These are phyloP conservation scores for Auriscalpium orientale DNA, from an alignment of 768 basidiomycete genomes.

Conservation along the genomic window DNA sequence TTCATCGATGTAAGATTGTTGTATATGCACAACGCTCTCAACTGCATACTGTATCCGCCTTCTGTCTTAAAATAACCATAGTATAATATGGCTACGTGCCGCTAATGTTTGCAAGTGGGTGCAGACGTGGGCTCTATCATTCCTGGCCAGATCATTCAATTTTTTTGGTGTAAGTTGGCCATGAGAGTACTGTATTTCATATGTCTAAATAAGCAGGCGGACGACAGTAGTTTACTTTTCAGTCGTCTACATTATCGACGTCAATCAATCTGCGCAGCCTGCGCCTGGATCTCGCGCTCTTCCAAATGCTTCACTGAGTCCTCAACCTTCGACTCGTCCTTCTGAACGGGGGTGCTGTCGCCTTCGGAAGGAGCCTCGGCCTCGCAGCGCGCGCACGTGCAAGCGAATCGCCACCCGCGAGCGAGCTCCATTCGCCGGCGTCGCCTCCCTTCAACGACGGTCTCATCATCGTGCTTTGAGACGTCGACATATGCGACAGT, in stretches of 20 bases:
- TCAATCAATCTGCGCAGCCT: slow-evolving; percentile 9
- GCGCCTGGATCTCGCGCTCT: slow-evolving; percentile 8
- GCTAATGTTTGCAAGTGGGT: too few species aligned
- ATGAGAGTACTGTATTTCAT: too few species aligned
- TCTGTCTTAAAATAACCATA: not conserved
- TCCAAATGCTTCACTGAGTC: slow-evolving; percentile 22
- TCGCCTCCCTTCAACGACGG: slow-evolving; percentile 45
- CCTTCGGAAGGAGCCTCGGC: slow-evolving; percentile 35
- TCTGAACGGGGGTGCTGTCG: slow-evolving; percentile 22
- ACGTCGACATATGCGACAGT: slow-evolving; percentile 74
- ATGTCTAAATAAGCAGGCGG: too few species aligned
- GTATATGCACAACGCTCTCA: slow-evolving; percentile 17
- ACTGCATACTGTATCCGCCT: slow-evolving; percentile 10
- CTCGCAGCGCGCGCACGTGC: slow-evolving; percentile 57
- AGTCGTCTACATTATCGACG: not conserved
- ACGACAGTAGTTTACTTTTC: too few species aligned
- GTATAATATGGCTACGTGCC: too few species aligned
- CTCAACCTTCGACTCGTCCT: slow-evolving; percentile 47
- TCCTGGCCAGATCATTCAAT: not conserved
- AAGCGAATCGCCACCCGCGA: slow-evolving; percentile 78
- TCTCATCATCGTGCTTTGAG: slow-evolving; percentile 46
- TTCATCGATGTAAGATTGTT: slow-evolving; percentile 23
- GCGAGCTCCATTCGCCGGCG: slow-evolving; percentile 67
- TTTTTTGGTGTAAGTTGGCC: too few species aligned
- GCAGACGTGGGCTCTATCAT: too few species aligned